Evolutionary conservation across 202 grass and related monocot genomes (phyloP), one percentile per base, ranked within the genome.

Genomic region (Bolboschoenoplectus hybrid): DNA sequence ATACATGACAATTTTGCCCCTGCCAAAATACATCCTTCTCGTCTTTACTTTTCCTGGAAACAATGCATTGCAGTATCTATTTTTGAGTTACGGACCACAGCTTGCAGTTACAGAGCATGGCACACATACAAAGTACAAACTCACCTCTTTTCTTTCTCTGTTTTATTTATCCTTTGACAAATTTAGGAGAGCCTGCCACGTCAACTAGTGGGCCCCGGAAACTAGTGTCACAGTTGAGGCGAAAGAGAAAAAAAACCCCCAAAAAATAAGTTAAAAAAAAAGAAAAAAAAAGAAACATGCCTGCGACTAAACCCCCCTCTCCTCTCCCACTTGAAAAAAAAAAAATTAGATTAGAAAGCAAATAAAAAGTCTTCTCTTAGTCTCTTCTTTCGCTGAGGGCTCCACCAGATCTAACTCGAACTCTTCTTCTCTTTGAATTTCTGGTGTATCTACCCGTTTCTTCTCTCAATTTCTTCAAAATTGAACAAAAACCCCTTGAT

Each of bases 181-280:
- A 78, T 78, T 57, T 32, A 78, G 14, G 50, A 40, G 74, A 67
- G 20, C n/a, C 26, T 82, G 80, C 80, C 41, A 82, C 41, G 19
- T 64, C 60, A 66, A 66, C 12, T 14, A 16, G n/a, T 82, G 7
- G 20, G 9, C 60, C 80, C 58, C 13, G 43, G 34, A 65, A 82
- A 80, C 63, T 35, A 12, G 2, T 34, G 40, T 57, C 35, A 67
- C 55, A 19, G 2, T 12, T 41, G 0, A 82, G 3, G n/a, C 8
- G 50, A 49, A 26, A 71, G 72, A 26, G 10, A 34, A 84, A 11
- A 11, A 16, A 3, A 82, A 17, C 12, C 16, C 36, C 16, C 12
- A 70, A 70, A 66, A 83, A 19, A 39, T 26, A 72, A 69, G 6
- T 43, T 7, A 69, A 39, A 67, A 67, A 39, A 38, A 67, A 38